Base-by-base conservation (phyloP, 2,329 filamentous ascomycete genomes). In the Tolypocladium tropicale region DNA sequence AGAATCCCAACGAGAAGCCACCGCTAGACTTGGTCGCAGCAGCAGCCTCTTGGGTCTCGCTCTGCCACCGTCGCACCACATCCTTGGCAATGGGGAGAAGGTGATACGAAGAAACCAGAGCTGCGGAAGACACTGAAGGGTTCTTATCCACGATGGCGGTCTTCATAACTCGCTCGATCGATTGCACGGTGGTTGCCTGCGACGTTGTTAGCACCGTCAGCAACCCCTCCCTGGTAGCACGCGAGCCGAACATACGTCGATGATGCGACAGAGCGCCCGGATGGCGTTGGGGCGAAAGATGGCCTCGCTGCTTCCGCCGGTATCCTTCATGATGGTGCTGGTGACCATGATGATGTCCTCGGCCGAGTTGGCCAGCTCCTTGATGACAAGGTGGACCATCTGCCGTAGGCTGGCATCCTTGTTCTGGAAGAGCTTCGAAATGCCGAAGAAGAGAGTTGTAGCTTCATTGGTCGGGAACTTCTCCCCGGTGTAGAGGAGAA, bases 321-420 rank as follows among this genome's bases (percentile, higher is more conserved):
- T 96, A 72, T 99, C 94, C 79, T 99, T 99, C 94, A 97, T 99
- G 65, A 99, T 96, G 64, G 93, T 96, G 75, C 90, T 95, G 21
- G 94, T 99, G 60, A 96, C 94, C 94, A 99, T 97, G 72, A 99
- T 99, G 62, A 96, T 95, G 80, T 99, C 94, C 77, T 97, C 91
- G 57, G 94, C 94, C 28, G 91, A 96, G 72, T 86, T 85, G 63
- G 93, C 90, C 67, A 99, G 81, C 81, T 99, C 94, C 83, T 97
- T 99, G 78, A 97, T 90, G 70, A 96, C 86, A 63, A 97, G 81
- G 77, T 97, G 95, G 53, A 99, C 93, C 92, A 97, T 96, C 79
- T 99, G 94, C 68, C 94, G 90, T 70, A 99, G 81, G 66, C 90
- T 93, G 67, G 92, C 89, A 86, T 99, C 94, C 76, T 96, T 97